Base-by-base conservation (phyloP, 169 alveolate genomes). In the Eimeria acervulina region DNA sequence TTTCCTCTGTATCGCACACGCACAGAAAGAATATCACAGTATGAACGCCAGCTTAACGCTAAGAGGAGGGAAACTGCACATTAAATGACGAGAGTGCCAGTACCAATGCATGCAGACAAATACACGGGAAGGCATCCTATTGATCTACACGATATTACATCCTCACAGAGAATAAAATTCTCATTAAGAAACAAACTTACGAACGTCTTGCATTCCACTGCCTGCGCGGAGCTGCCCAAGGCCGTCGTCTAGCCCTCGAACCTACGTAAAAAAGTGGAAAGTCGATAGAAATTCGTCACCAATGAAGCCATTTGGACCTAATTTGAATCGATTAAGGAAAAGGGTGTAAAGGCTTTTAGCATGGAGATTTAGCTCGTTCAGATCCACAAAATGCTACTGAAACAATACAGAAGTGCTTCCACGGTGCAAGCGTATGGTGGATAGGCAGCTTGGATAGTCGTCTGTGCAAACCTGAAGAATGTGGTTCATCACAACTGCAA, bases 211-310 rank as follows among this genome's bases (percentile, higher is more conserved):
- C 36, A 90, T 80, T 36, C 95, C 95, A 33, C 90, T 90, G 61
- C 95, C 95, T 31, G 78, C 88, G 36, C 95, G 95, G 36, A 90
- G 89, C 38, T 90, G 78, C 26, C 95, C 95, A 19, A 90, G 89
- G 1, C 95, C 59, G 26, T 90, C 89, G 31, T 72, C 74, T 42
- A 76, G 59, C 1, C 87, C 90, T n/a, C 95, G 72, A 68, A 90
- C 95, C 95, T 90, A 38, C 19, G 17, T 6, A 10, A 8, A 28
- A 13, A 42, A 7, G 23, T 52, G 74, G 74, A 61, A 61, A 61
- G 17, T 17, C 17, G 26, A 10, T 52, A 10, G 66, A 52, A 52
- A 52, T 52, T 52, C 66, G 66, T 10, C 10, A 52, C 17, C 17
- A 13, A 10, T 59, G n/a, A 21, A 59, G n/a, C 13, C 68, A 59